These are phyloP conservation scores for Trichosporon sp. DNA, from an alignment of 1,284 basidiomycete genomes.

Conservation along the genomic window DNA sequence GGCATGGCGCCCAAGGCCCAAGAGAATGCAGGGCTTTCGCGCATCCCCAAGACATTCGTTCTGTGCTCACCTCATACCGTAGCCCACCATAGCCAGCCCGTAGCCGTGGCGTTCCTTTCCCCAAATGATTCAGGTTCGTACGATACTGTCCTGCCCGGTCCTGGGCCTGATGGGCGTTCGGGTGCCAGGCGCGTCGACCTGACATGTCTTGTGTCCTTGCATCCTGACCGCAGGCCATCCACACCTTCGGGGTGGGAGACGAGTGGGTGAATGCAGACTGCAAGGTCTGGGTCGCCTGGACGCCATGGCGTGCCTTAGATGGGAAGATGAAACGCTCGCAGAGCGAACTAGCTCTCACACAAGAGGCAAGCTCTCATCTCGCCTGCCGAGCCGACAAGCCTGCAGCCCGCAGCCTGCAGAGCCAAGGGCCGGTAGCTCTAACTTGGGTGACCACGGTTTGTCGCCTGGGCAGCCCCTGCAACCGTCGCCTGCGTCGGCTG, in stretches of 20 bases:
- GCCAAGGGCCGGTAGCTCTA: slow-evolving; percentile 7
- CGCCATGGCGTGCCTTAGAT: slow-evolving; percentile 2
- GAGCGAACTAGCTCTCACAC: slow-evolving; percentile 4
- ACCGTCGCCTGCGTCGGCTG: background rate
- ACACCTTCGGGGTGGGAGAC: background rate
- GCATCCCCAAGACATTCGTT: background rate
- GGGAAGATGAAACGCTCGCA: slow-evolving; percentile 5
- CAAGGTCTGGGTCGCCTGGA: background rate
- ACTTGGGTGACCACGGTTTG: background rate
- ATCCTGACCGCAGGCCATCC: background rate
- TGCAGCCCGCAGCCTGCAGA: background rate
- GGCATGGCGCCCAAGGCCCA: background rate
- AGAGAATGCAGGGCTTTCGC: background rate
- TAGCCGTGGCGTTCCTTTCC: background rate
- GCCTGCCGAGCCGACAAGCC: slow-evolving; percentile 1
- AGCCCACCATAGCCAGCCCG: slow-evolving; percentile 2
- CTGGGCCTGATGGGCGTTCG: background rate
- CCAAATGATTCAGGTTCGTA: slow-evolving; percentile 13
- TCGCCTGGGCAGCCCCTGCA: background rate
- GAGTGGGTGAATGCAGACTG: slow-evolving; percentile 1
- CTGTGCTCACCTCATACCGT: background rate
- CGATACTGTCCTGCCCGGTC: background rate
- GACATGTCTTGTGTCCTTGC: background rate
- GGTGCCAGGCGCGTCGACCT: background rate
- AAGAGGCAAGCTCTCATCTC: slow-evolving; percentile 1